Percentiles rank a stretch among this genome's conserved stretches.
phyloP scores from a whole-genome alignment of 352 stramenopile genomes.

The Globisporangium nagaii region DNA sequence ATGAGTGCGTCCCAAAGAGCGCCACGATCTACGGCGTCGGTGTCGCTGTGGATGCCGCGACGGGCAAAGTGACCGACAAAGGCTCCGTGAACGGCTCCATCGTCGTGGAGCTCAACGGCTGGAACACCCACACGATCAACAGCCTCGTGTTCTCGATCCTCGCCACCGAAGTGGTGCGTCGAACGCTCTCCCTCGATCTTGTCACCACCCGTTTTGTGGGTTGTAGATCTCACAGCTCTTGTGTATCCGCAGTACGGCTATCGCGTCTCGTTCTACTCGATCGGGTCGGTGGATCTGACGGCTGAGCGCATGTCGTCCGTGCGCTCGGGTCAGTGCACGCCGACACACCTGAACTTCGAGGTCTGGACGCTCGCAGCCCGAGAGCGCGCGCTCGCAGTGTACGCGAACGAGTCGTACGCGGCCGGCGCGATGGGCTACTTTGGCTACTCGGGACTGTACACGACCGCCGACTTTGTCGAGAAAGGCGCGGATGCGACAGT shows the following conservation, averaged over 20 bases:
- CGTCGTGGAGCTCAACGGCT: slow-evolving; percentile 27
- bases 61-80: slow-evolving; percentile 2
- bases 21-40: not conserved
- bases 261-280: slow-evolving; percentile 15
- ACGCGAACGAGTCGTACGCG: slow-evolving; percentile 43
- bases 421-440: slow-evolving; percentile 34
- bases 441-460: slow-evolving; percentile 42
- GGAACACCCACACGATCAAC: slow-evolving; percentile 35
- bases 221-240: no score
- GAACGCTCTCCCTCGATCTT: not conserved
- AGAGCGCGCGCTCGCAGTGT: slow-evolving; percentile 24
- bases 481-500: slow-evolving; percentile 8
- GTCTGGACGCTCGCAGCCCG: slow-evolving; percentile 36
- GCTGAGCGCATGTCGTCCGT: slow-evolving; percentile 31
- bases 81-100: slow-evolving; percentile 19
- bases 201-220: no score
- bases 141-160: slow-evolving; percentile 40
- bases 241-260: slow-evolving; percentile 18
- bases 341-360: slow-evolving; percentile 53
- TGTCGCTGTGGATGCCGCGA: not conserved
- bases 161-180: slow-evolving; percentile 21
- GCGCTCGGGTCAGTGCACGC: slow-evolving; percentile 28
- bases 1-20: slow-evolving; percentile 2
- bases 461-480: slow-evolving; percentile 27
- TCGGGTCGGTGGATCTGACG: not conserved